Evolutionary conservation across 495 filamentous ascomycete genomes (phyloP).

Genomic region (Letharia columbiana): DNA sequence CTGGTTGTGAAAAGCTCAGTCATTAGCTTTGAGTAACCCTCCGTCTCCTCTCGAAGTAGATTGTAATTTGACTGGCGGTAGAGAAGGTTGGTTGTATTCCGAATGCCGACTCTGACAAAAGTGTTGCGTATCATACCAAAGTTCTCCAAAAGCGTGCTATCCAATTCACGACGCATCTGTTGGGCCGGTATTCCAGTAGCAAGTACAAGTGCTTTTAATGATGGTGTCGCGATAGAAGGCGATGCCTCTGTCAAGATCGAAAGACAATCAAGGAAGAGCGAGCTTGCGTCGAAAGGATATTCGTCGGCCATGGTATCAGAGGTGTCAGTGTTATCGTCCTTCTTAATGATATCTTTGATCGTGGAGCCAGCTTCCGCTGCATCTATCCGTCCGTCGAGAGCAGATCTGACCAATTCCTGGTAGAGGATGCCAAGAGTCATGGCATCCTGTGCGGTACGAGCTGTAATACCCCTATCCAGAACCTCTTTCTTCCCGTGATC

Average conservation of each 20-base stretch:
- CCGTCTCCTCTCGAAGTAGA: conserved; percentile 86
- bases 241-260: conserved; percentile 69
- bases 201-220: conserved; percentile 48
- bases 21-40: conserved; percentile 84
- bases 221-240: conserved; percentile 33
- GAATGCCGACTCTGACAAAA: conserved; percentile 73
- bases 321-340: conserved; percentile 35
- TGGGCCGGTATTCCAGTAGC: conserved; percentile 62
- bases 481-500: conserved; percentile 39
- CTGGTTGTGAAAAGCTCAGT: conserved; percentile 83
- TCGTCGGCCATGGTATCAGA: conserved; percentile 27
- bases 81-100: conserved; percentile 81
- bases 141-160: conserved; percentile 60
- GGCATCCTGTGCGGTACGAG: conserved; percentile 55
- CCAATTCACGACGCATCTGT: conserved; percentile 75
- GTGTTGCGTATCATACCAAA: conserved; percentile 74
- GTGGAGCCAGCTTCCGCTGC: conserved; percentile 60
- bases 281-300: conserved; percentile 48
- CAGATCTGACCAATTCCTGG: conserved; percentile 73
- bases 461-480: conserved; percentile 41
- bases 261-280: conserved; percentile 73
- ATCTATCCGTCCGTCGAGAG: conserved; percentile 56
- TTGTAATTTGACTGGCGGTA: conserved; percentile 98
- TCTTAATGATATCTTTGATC: conserved; percentile 65
- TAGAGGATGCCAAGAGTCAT: conserved; percentile 61